These are phyloP conservation scores for Candida piceae DNA, from an alignment of 805 yeast species.

Conservation along the genomic window DNA sequence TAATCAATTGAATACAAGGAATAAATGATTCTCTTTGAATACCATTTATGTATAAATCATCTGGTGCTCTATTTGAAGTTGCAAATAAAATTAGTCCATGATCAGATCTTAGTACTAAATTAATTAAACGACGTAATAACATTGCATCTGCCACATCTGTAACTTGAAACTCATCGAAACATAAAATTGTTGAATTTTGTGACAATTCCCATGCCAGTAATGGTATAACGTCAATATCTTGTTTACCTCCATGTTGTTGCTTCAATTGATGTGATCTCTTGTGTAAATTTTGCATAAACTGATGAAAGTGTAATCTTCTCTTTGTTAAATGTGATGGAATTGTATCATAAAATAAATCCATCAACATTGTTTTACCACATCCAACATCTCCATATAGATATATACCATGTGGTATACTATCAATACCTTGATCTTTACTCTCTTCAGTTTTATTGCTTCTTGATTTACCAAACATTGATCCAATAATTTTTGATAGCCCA, in stretches of 20 bases:
- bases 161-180: slow-evolving; percentile 97
- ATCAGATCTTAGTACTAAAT: slow-evolving; percentile 59
- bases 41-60: slow-evolving; percentile 88
- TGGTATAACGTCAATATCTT: slow-evolving; percentile 78
- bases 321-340: slow-evolving; percentile 76
- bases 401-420: slow-evolving; percentile 67
- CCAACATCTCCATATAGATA: slow-evolving; percentile 97
- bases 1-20: slow-evolving; percentile 83
- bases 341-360: slow-evolving; percentile 89
- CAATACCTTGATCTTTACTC: slow-evolving; percentile 9
- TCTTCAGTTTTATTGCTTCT: slow-evolving; percentile 6
- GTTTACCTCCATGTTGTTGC: slow-evolving; percentile 53
- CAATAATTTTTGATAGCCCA: slow-evolving; percentile 34
- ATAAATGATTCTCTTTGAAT: slow-evolving; percentile 87
- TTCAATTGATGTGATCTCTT: slow-evolving; percentile 78
- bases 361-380: slow-evolving; percentile 96
- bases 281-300: slow-evolving; percentile 92
- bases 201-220: slow-evolving; percentile 80
- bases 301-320: slow-evolving; percentile 87
- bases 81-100: slow-evolving; percentile 87
- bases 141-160: slow-evolving; percentile 99
- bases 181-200: slow-evolving; percentile 65
- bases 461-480: slow-evolving; percentile 26
- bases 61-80: slow-evolving; percentile 93
- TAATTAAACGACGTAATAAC: slow-evolving; percentile 75